Percentiles rank a stretch among this genome's conserved stretches.
phyloP scores from a whole-genome alignment of 192 early-diverging fungal species.

The Mortierella claussenii region DNA sequence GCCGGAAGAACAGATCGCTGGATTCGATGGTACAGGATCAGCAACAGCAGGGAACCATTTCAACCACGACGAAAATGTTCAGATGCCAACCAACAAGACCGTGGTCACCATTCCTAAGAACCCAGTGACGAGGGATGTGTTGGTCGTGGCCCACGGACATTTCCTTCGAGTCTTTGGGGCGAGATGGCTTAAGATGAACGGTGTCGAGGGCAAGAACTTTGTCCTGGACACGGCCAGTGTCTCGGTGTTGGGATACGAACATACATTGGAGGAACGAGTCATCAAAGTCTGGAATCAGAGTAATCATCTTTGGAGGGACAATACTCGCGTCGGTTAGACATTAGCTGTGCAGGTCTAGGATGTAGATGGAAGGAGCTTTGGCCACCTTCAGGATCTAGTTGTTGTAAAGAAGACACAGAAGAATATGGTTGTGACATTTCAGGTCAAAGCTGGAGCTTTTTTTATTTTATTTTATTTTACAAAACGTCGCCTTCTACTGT shows the following conservation, averaged over 20 bases:
- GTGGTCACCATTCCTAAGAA: slow-evolving; percentile 21
- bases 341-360: too few relatives aligned
- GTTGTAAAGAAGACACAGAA: too few relatives aligned
- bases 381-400: too few relatives aligned
- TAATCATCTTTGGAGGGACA: slow-evolving; percentile 49
- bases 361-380: neutral
- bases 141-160: slow-evolving; percentile 56
- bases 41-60: neutral
- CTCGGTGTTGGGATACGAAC: slow-evolving; percentile 54
- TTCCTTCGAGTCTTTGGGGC: slow-evolving; percentile 53
- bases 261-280: slow-evolving; percentile 49
- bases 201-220: slow-evolving; percentile 40
- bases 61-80: neutral
- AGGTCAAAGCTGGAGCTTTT: neutral
- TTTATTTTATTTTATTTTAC: neutral
- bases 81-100: neutral
- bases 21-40: neutral
- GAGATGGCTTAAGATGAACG: slow-evolving; percentile 47
- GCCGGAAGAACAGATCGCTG: neutral
- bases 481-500: too few relatives aligned
- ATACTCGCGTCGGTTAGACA: slow-evolving; percentile 27
- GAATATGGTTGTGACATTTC: too few relatives aligned
- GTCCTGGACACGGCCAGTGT: slow-evolving; percentile 57
- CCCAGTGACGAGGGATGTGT: slow-evolving; percentile 32
- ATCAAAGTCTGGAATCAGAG: slow-evolving; percentile 53